Conservation (phyloP, 139 green algal genomes). For the Asterochloris sp. region DNA sequence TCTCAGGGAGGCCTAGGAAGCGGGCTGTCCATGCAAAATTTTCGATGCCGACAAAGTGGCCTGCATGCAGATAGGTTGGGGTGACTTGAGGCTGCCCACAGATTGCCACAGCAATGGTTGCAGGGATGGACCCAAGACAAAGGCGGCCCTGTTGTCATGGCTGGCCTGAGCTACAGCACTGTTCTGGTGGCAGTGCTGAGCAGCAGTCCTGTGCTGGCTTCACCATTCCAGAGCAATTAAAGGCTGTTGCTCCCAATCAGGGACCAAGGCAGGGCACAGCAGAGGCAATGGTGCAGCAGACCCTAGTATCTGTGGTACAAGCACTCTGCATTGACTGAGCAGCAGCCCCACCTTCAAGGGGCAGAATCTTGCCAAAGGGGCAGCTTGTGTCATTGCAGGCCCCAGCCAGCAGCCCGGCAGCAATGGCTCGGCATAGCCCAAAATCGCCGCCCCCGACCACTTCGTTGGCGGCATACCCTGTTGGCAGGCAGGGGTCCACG, state of each 20-base stretch:
- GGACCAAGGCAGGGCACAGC: too few species aligned
- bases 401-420: slow-evolving; percentile 1
- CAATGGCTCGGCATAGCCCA: slow-evolving; percentile 9
- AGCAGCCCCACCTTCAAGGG: slow-evolving; percentile 2
- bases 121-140: too few species aligned
- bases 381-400: slow-evolving; percentile 4
- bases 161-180: background rate
- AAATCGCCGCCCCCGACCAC: slow-evolving; percentile 13
- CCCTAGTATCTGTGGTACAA: too few species aligned
- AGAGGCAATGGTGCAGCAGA: too few species aligned
- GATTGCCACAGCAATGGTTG: too few species aligned
- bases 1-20: background rate
- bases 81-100: too few species aligned
- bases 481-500: slow-evolving; percentile 13
- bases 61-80: background rate
- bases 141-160: background rate
- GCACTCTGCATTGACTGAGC: background rate
- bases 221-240: too few species aligned
- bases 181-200: too few species aligned
- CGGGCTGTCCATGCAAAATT: slow-evolving; percentile 17
- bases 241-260: too few species aligned
- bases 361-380: slow-evolving; percentile 12
- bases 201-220: too few species aligned
- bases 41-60: slow-evolving; percentile 13
- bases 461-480: background rate